Base-by-base conservation (phyloP, 352 stramenopile species). In the Pythium rhizo-oryzae region DNA sequence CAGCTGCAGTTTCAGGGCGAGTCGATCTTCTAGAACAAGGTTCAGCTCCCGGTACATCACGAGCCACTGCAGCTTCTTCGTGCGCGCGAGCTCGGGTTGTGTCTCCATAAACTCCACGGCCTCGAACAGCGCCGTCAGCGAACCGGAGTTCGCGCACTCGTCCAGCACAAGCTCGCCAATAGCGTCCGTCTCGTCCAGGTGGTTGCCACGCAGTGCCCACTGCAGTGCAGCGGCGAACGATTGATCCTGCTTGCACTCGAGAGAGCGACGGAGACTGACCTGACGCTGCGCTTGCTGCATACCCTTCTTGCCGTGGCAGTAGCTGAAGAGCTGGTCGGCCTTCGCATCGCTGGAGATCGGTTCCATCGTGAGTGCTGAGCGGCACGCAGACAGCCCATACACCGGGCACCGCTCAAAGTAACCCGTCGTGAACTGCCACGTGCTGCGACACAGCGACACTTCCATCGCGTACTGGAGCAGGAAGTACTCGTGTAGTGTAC, bases 381-480 rank as follows among this genome's bases (percentile, higher is more conserved):
- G 70, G 54, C 83, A 72, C 1, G 83, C 81, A 25, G 76, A 56
- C 19, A 72, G 58, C 3, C 86, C 86, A 28, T 80, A 85, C 9
- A 69, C 76, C 18, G 77, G 78, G 39, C 86, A 94, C 33, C 72
- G 59, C 62, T 91, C 84, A 43, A 85, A 85, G 67, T 92, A 94
- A 6, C 80, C 75, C 18, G 85, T 62, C 0, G 76, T 78, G 54
- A 94, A 78, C 64, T 90, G 82, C 86, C 86, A 92, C 65, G 89
- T 77, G 15, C 80, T 77, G 52, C 75, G 79, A 44, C 78, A 87
- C 18, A 75, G 63, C 9, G 75, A 77, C 8, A 93, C 77, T 21
- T 93, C 81, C 71, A 91, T 84, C 9, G 81, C 81, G 58, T 93
- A 93, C 51, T 89, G 69, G 19, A 93, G 59, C 8, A 88, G 18